Evolutionary conservation across 768 basidiomycete genomes (phyloP), one percentile per base, ranked within the genome.

Genomic region (Hygrocybe coccinea): DNA sequence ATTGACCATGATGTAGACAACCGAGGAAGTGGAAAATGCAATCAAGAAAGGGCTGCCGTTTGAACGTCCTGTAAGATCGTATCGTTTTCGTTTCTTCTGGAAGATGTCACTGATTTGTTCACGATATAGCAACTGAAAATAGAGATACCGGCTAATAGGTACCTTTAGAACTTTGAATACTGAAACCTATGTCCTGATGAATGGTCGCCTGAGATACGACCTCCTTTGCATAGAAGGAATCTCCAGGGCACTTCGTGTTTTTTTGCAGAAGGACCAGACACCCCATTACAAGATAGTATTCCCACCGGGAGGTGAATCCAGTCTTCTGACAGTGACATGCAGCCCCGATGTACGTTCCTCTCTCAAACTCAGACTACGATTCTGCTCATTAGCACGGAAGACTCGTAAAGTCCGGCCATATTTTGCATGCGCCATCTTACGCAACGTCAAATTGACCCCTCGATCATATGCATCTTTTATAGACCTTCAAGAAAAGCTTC

Each of bases 401-500:
- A 90, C 86, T 10, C 78, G 84, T 50, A 79, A 81, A 71, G 83
- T 98, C 61, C 84, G 97, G 61, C 95, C 95, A 0, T 86, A 84
- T 73, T 94, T 97, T 64, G 93, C 92, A 5, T 87, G 87, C 54
- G 95, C 94, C 9, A 76, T 98, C 55, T 79, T 99, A 46, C 89
- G 97, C 59, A 89, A 95, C 64, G 73, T 97, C 65, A 85, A 83
- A 62, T 95, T 99, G 75, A 91, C 90, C 25, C 84, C 84, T 41
- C 79, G 81, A 50, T 93, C 91, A 37, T 98, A 98, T 67, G 89
- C 88, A 22, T 94, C 91, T 59, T 98, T 99, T 82, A 95, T 99
- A 63, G 97, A 98, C 67, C 76, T 99, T n/a, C 97, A 99, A 74
- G 97, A 99, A 68, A 99, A 98, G 71, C 79, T 99, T 49, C 97